Evolutionary conservation across 768 basidiomycete species (phyloP).

Genomic region (Rhodosporidiobolus odoratus): DNA sequence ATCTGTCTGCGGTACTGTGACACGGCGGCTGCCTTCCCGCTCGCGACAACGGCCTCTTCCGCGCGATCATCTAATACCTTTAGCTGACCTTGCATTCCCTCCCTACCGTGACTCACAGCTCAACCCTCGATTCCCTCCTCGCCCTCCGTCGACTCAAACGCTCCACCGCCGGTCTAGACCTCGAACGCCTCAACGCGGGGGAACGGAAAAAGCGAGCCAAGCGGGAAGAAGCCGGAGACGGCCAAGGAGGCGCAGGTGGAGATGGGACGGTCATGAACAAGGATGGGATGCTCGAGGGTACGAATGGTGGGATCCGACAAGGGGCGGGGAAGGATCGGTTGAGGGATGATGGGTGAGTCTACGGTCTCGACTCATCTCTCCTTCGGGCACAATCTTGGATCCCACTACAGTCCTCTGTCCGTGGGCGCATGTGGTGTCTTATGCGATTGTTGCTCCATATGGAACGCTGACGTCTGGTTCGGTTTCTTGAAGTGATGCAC

Average conservation of each 20-base stretch:
- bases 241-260: conserved; percentile 57
- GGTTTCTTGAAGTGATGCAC: conserved; percentile 57
- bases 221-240: conserved; percentile 62
- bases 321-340: conserved; percentile 54
- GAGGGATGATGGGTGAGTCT: conserved; percentile 10
- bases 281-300: conserved; percentile 37
- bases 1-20: no score
- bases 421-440: no score
- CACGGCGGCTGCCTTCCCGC: no score
- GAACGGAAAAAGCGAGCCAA: conserved; percentile 61
- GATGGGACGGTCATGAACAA: conserved; percentile 31
- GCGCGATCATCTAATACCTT: neutral
- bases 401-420: neutral
- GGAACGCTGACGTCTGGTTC: neutral
- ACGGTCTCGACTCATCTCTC: neutral
- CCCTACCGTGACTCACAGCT: conserved; percentile 29
- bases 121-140: conserved; percentile 66
- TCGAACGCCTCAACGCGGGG: conserved; percentile 74
- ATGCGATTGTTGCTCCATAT: no score
- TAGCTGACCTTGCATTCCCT: neutral
- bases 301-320: conserved; percentile 48
- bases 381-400: neutral
- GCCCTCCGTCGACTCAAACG: conserved; percentile 73
- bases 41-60: neutral
- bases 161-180: conserved; percentile 65